Evolutionary conservation across 2,329 filamentous ascomycete genomes (phyloP).

Genomic region (Fusarium sp.): DNA sequence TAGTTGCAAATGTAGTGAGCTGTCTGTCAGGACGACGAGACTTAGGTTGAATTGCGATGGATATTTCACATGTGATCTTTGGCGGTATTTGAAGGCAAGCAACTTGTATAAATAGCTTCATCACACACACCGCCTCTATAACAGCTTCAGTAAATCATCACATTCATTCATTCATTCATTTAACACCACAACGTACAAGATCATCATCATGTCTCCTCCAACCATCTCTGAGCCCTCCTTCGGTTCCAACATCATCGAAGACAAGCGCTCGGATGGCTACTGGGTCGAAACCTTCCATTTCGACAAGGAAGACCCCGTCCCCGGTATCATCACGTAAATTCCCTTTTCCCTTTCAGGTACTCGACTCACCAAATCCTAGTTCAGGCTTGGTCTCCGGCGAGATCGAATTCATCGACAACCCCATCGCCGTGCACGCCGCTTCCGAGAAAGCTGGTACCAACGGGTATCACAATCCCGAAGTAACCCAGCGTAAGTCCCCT

Average conservation of each 20-base stretch:
- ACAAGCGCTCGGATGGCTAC: background rate
- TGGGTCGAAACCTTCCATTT: background rate
- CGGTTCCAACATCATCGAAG: background rate
- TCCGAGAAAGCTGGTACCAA: background rate
- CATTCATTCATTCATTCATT: background rate
- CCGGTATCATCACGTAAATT: background rate
- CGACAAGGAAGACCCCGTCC: background rate
- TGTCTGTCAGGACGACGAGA: background rate
- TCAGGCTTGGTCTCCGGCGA: background rate
- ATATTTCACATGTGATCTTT: background rate
- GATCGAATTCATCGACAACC: background rate
- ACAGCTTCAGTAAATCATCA: background rate
- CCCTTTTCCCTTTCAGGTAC: no score
- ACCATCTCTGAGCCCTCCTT: background rate
- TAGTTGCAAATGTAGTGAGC: background rate
- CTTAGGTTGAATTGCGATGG: background rate
- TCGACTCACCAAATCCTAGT: background rate
- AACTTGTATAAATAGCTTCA: background rate
- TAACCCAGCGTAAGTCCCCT: background rate
- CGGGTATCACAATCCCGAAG: background rate
- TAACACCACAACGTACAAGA: fast-evolving
- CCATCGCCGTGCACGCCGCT: background rate
- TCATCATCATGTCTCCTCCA: background rate
- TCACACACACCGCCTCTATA: background rate
- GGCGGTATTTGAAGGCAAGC: background rate